Evolutionary conservation across 2,329 filamentous ascomycete genomes (phyloP).

Genomic region (Canariomyces notabilis): DNA sequence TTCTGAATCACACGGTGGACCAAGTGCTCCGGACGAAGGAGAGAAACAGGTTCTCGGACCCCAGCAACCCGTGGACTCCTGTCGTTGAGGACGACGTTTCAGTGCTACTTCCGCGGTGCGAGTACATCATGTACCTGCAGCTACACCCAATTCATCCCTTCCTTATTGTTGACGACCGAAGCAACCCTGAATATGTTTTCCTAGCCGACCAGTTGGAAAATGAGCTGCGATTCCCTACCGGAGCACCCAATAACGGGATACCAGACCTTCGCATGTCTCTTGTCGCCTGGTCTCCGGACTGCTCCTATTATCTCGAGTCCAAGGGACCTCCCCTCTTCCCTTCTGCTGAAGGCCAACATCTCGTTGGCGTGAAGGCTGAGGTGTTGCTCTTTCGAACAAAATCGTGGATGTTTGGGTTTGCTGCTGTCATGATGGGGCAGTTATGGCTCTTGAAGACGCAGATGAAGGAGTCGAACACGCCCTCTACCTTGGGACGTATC

Average conservation of each 20-base stretch:
- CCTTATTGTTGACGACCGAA: conserved; percentile 29
- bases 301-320: conserved; percentile 60
- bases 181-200: conserved; percentile 31
- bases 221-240: conserved; percentile 57
- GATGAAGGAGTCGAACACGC: conserved; percentile 62
- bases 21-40: conserved; percentile 63
- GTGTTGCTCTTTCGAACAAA: conserved; percentile 53
- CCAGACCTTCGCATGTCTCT: conserved; percentile 58
- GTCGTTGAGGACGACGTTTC: conserved; percentile 57
- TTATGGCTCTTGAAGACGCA: conserved; percentile 58
- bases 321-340: conserved; percentile 56
- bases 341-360: conserved; percentile 47
- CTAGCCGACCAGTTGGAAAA: conserved; percentile 53
- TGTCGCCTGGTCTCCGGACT: conserved; percentile 64
- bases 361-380: conserved; percentile 58
- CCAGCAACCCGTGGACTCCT: conserved; percentile 71
- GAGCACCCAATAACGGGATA: conserved; percentile 50
- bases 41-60: conserved; percentile 48
- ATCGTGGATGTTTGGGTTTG: conserved; percentile 53
- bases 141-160: conserved; percentile 53
- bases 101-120: conserved; percentile 70
- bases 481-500: conserved; percentile 61
- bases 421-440: conserved; percentile 55
- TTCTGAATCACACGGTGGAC: conserved; percentile 70
- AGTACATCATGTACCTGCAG: conserved; percentile 83